Evolutionary conservation across 805 yeast species (phyloP).

Genomic region (Wickerhamomyces chambardii): DNA sequence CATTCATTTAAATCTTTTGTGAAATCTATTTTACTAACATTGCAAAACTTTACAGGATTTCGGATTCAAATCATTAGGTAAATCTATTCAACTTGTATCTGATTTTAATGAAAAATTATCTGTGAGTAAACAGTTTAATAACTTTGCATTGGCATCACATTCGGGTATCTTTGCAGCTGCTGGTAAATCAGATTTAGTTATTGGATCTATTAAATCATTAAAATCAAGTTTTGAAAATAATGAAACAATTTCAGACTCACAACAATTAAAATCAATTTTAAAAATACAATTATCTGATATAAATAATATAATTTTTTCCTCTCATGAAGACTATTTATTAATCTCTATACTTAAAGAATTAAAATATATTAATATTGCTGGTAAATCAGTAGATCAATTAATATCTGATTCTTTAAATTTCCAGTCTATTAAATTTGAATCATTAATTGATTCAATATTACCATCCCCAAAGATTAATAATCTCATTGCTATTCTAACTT

Average conservation of each 20-base stretch:
- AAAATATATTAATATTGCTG: slow-evolving; percentile 5
- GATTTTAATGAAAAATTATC: slow-evolving; percentile 21
- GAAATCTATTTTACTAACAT: slow-evolving; percentile 1
- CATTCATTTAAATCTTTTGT: too few species aligned
- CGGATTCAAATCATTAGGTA: slow-evolving; percentile 32
- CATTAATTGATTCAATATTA: slow-evolving; percentile 9
- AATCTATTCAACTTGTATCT: slow-evolving; percentile 22
- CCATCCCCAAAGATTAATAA: slow-evolving; percentile 14
- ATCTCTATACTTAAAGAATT: slow-evolving; percentile 17
- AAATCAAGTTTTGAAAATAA: slow-evolving; percentile 19
- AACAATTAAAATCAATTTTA: slow-evolving; percentile 8
- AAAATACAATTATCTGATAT: slow-evolving; percentile 13
- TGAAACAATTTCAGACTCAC: slow-evolving; percentile 5
- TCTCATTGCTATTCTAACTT: slow-evolving; percentile 7
- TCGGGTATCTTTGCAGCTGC: slow-evolving; percentile 27
- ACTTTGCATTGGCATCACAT: slow-evolving; percentile 27
- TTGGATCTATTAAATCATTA: slow-evolving; percentile 25
- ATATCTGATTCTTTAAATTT: slow-evolving; percentile 1
- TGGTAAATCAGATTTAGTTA: slow-evolving; percentile 22
- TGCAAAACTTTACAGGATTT: slow-evolving; percentile 21
- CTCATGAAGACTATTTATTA: slow-evolving; percentile 21
- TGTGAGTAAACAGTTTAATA: slow-evolving; percentile 24
- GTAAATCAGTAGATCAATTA: background rate
- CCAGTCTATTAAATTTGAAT: slow-evolving; percentile 4
- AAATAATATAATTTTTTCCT: slow-evolving; percentile 21